These are phyloP conservation scores for Cryptococcus hybrid DNA, from an alignment of 1,284 basidiomycete genomes.

Conservation along the genomic window DNA sequence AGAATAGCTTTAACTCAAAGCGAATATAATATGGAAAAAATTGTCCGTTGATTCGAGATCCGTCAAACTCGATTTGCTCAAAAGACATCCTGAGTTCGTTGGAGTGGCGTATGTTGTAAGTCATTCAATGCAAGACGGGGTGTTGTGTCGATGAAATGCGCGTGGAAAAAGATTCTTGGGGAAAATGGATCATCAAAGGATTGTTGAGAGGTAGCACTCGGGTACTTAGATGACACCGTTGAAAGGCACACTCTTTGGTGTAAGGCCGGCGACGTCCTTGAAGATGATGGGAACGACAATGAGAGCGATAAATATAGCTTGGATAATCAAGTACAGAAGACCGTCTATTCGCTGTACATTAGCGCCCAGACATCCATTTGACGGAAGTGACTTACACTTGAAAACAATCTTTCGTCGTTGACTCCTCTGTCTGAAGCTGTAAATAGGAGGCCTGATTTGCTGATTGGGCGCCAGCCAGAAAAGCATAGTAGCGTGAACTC, in stretches of 20 bases:
- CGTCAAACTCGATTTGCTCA: too few relatives aligned
- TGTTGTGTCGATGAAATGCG: too few relatives aligned
- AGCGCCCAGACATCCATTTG: slow-evolving; percentile 1
- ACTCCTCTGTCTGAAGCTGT: slow-evolving; percentile 80
- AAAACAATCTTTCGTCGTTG: slow-evolving; percentile 80
- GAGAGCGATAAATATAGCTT: slow-evolving; percentile 73
- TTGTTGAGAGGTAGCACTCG: background rate
- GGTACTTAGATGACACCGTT: slow-evolving; percentile 37
- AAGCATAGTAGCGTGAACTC: slow-evolving; percentile 80
- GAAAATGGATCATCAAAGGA: too few relatives aligned
- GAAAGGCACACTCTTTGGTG: slow-evolving; percentile 51
- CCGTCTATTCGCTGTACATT: slow-evolving; percentile 52
- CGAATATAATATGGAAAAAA: too few relatives aligned
- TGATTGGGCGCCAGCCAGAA: slow-evolving; percentile 65
- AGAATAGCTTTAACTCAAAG: too few relatives aligned
- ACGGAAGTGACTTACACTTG: slow-evolving; percentile 41
- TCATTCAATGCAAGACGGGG: too few relatives aligned
- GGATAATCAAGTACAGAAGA: slow-evolving; percentile 72
- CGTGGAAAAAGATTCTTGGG: too few relatives aligned
- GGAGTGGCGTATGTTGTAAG: too few relatives aligned
- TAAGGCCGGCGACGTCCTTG: slow-evolving; percentile 64
- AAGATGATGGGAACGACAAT: slow-evolving; percentile 53
- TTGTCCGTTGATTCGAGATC: too few relatives aligned
- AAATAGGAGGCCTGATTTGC: slow-evolving; percentile 91
- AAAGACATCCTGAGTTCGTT: too few relatives aligned